Evolutionary conservation across 108 stramenopile species (phyloP), one percentile per base, ranked within the genome.

Genomic region (Discostella pseudostelligera): DNA sequence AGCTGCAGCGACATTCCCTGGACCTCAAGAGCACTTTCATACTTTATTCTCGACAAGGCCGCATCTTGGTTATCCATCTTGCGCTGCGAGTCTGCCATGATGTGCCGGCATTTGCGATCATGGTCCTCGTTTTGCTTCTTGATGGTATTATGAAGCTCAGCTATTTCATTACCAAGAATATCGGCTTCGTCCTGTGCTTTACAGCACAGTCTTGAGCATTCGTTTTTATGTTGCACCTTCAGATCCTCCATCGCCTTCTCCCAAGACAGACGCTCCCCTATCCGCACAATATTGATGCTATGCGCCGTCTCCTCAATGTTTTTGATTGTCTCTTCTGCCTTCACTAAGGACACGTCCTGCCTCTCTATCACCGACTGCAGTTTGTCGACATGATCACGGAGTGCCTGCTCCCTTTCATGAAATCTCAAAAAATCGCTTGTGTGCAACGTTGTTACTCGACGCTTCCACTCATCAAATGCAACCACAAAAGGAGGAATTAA

Each of bases 181-280:
- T 76, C 63, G 9, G 20, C 42, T 40, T 69, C 75, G 8, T 76
- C 68, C 36, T 53, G 46, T 8, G 62, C 36, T 35, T 16, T 44
- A 19, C 54, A 46, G 25, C 62, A 56, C 1, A 65, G 26, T 14
- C 49, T 55, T 14, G 56, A 61, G n/a, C 45, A 46, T 20, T 76
- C 68, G 36, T 59, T 63, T 44, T 48, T 20, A 35, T 59, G 42
- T 16, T 63, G 39, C 0, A 29, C 58, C 35, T 69, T 76, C 57
- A 54, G 37, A 40, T 69, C 75, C 8, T 69, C 75, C 68, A 59
- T 64, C 35, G 48, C 68, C n/a, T 56, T 69, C 25, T 59, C 62
- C 49, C 40, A 76, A 10, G 67, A 63, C 46, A 65, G 48, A 8
- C 56, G 39, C 25, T 76, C 75, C 26, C 56, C 56, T 8, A 35